Conservation (phyloP, 2,329 filamentous ascomycete species). For the Madurella fahalii region DNA sequence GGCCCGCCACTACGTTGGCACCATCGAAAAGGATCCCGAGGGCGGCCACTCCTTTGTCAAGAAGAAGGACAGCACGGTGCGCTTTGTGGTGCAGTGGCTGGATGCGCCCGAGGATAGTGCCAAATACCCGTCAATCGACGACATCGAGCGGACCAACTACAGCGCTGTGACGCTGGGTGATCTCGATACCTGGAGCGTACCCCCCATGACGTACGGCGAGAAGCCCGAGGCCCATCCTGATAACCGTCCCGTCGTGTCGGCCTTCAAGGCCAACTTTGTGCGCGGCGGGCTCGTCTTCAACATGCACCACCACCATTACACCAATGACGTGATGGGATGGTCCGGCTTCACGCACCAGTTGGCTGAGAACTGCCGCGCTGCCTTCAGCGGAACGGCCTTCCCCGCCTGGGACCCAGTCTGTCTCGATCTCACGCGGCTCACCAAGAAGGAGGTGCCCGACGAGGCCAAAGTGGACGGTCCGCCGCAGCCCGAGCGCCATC, state of each 20-base stretch:
- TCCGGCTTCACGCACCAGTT: conserved; percentile 36
- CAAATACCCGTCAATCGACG: conserved; percentile 36
- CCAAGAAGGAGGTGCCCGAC: conserved; percentile 27
- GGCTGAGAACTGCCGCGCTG: conserved; percentile 39
- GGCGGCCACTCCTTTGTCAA: conserved; percentile 31
- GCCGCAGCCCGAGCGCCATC: conserved; percentile 26
- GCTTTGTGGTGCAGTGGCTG: conserved; percentile 30
- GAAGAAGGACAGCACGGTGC: conserved; percentile 27
- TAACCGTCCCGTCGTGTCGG: conserved; percentile 32
- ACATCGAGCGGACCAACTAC: conserved; percentile 36
- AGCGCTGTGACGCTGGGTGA: conserved; percentile 31
- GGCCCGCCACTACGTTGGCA: conserved; percentile 34
- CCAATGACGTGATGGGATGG: conserved; percentile 42
- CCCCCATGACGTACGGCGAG: conserved; percentile 38
- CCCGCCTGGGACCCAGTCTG: conserved; percentile 35
- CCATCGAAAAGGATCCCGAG: conserved; percentile 37
- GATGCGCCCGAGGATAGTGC: conserved; percentile 21
- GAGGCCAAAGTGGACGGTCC: conserved; percentile 32
- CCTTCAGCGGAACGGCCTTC: conserved; percentile 27
- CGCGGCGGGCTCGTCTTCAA: conserved; percentile 39
- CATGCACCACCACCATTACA: conserved; percentile 41
- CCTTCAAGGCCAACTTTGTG: conserved; percentile 41
- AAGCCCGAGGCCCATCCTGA: conserved; percentile 36
- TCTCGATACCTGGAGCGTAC: conserved; percentile 33
- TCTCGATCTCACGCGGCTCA: conserved; percentile 35